These are phyloP conservation scores for Pleurotus cornucopiae DNA, from an alignment of 768 basidiomycete species.

Conservation along the genomic window DNA sequence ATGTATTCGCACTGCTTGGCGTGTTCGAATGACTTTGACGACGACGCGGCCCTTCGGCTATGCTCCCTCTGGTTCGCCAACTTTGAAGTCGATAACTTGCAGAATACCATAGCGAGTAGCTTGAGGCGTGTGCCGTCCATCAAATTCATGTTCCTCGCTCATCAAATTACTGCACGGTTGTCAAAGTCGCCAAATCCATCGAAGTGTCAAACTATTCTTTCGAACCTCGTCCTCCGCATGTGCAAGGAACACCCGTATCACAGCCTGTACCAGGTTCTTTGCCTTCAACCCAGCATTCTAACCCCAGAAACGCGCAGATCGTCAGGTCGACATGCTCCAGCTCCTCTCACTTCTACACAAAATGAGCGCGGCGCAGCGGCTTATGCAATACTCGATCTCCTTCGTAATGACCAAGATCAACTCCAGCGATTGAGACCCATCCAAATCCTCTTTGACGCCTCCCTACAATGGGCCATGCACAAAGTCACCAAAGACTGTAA, in stretches of 20 bases:
- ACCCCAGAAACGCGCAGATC: constrained; percentile 30
- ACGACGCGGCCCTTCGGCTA: constrained; percentile 73
- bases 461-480: constrained; percentile 69
- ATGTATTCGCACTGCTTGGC: constrained; percentile 83
- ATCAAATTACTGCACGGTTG: constrained; percentile 91
- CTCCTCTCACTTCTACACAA: constrained; percentile 38
- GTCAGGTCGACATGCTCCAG: constrained; percentile 34
- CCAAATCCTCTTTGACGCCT: constrained; percentile 60
- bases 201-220: constrained; percentile 55
- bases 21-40: constrained; percentile 68
- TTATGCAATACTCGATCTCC: constrained; percentile 49
- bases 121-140: constrained; percentile 68
- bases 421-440: constrained; percentile 44
- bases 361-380: constrained; percentile 66
- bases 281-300: constrained; percentile 41
- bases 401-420: constrained; percentile 36
- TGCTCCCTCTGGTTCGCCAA: constrained; percentile 92
- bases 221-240: constrained; percentile 66
- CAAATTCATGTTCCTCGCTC: constrained; percentile 89
- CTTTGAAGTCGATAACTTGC: constrained; percentile 58
- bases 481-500: constrained; percentile 31
- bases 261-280: constrained; percentile 84
- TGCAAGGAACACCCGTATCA: constrained; percentile 93
- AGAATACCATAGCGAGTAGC: constrained; percentile 34
- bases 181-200: constrained; percentile 33